Percentiles rank a stretch among this genome's conserved stretches.
phyloP scores from a whole-genome alignment of 768 basidiomycete genomes.

The Mycena galopus region DNA sequence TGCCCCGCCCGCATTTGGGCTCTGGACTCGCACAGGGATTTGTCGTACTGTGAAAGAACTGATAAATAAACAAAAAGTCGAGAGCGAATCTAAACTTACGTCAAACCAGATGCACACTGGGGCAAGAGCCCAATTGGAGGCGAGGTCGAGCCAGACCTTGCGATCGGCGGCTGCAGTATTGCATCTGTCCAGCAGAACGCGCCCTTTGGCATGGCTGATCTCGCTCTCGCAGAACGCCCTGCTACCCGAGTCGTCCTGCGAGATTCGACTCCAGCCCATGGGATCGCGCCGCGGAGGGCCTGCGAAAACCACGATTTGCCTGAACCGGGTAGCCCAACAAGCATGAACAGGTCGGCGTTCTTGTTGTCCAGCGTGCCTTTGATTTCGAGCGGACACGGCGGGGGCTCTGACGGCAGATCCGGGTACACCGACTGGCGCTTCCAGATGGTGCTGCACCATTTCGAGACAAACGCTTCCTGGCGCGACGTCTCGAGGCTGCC shows the following conservation, averaged over 20 bases:
- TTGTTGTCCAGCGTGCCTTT: constrained; percentile 53
- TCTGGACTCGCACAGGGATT: constrained; percentile 62
- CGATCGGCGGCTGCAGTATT: constrained; percentile 64
- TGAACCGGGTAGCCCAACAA: constrained; percentile 74
- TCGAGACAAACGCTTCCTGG: constrained; percentile 70
- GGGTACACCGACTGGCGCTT: constrained; percentile 67
- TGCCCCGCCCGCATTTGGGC: constrained; percentile 71
- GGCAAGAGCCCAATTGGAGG: constrained; percentile 58
- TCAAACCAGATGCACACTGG: constrained; percentile 71
- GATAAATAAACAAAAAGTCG: background rate
- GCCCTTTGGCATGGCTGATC: constrained; percentile 57
- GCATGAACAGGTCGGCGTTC: constrained; percentile 57
- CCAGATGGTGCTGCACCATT: constrained; percentile 71
- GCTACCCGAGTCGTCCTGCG: constrained; percentile 70
- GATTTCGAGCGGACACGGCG: constrained; percentile 59
- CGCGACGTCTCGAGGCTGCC: constrained; percentile 68
- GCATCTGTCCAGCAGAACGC: constrained; percentile 69
- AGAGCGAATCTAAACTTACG: constrained; percentile 22
- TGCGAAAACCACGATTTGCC: constrained; percentile 70
- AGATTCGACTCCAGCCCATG: constrained; percentile 59
- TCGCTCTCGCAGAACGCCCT: constrained; percentile 62
- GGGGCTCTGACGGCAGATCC: constrained; percentile 63
- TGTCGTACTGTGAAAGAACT: constrained; percentile 47
- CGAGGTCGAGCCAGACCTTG: constrained; percentile 63
- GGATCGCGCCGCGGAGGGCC: constrained; percentile 60